phyloP scores from a whole-genome alignment of 345 rosid species.

The Melaleuca alternifolia region DNA sequence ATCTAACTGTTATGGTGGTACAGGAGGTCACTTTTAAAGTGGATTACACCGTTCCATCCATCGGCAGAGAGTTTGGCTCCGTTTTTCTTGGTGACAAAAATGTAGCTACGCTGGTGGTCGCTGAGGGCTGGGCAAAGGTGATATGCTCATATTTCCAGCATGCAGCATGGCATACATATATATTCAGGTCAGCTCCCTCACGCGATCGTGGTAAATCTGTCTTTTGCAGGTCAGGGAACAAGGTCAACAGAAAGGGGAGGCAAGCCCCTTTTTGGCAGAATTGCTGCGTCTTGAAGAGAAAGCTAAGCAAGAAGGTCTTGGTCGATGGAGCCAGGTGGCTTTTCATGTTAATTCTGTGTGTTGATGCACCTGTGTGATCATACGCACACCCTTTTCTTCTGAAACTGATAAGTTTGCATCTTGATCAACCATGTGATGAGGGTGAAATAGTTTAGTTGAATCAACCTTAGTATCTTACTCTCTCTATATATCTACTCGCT shows the following conservation, averaged over 20 bases:
- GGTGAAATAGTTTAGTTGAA: background rate
- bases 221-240: constrained; percentile 68
- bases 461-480: background rate
- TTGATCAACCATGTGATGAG: background rate
- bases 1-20: background rate
- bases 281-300: constrained; percentile 56
- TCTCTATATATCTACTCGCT: background rate
- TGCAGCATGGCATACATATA: background rate
- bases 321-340: constrained; percentile 83
- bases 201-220: background rate
- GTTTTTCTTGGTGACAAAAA: constrained; percentile 79
- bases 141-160: background rate
- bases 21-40: constrained; percentile 90
- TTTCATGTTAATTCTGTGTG: background rate
- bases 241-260: constrained; percentile 80
- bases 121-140: constrained; percentile 95
- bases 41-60: constrained; percentile 64
- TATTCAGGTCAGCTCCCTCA: background rate
- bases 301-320: constrained; percentile 73
- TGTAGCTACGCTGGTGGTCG: constrained; percentile 62
- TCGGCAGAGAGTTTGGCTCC: constrained; percentile 86
- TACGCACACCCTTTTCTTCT: background rate
- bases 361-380: background rate
- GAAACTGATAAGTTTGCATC: background rate
- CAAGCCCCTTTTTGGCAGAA: constrained; percentile 72